These are phyloP conservation scores for Aspergillus leporis DNA, from an alignment of 495 filamentous ascomycete genomes.

Conservation along the genomic window DNA sequence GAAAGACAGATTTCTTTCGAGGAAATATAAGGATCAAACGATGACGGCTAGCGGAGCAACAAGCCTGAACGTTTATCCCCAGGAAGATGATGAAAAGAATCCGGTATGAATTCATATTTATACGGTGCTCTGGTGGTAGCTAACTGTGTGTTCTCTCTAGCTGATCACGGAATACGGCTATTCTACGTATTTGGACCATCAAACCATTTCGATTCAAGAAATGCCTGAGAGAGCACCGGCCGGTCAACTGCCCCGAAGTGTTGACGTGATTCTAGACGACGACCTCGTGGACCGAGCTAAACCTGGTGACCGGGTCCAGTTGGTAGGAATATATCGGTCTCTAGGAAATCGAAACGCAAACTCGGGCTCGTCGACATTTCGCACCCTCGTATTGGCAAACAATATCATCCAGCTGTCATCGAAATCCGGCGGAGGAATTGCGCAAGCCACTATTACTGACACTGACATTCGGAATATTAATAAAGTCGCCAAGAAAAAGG, in stretches of 20 bases:
- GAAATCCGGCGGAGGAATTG: conserved; percentile 92
- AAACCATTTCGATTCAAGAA: conserved; percentile 98
- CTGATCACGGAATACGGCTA: conserved; percentile 95
- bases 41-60: conserved; percentile 88
- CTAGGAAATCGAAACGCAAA: conserved; percentile 91
- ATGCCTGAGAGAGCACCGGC: conserved; percentile 98
- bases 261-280: conserved; percentile 97
- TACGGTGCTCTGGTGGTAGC: neutral
- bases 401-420: conserved; percentile 94
- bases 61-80: conserved; percentile 89
- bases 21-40: conserved; percentile 92
- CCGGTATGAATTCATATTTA: conserved; percentile 42
- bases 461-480: conserved; percentile 99
- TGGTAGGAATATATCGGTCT: conserved; percentile 91
- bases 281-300: conserved; percentile 95
- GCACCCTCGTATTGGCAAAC: conserved; percentile 90
- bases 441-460: conserved; percentile 91
- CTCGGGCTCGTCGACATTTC: conserved; percentile 85
- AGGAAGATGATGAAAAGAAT: conserved; percentile 84
- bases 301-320: conserved; percentile 92
- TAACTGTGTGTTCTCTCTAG: conserved; percentile 28
- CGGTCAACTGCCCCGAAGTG: conserved; percentile 90
- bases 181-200: conserved; percentile 94
- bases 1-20: conserved; percentile 77
- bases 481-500: conserved; percentile 93